phyloP scores from a whole-genome alignment of 1,139 yeast genomes.

The Kodamaea alishanica region DNA sequence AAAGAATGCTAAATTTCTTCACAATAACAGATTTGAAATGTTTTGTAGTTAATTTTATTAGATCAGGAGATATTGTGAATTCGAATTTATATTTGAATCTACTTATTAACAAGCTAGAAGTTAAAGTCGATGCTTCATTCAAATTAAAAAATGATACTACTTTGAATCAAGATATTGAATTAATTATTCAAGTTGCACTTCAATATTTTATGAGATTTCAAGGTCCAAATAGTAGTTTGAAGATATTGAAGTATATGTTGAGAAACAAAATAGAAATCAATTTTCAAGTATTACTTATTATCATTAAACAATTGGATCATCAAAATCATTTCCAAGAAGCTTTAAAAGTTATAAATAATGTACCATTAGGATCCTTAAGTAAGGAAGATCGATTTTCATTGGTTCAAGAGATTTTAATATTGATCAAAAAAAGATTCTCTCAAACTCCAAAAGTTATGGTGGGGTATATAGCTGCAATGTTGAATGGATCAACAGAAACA shows the following conservation, averaged over 20 bases:
- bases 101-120: conserved; percentile 37
- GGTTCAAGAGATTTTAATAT: conserved; percentile 29
- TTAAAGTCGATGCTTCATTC: conserved; percentile 12
- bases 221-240: conserved; percentile 32
- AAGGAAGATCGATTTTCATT: conserved; percentile 18
- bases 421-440: conserved; percentile 31
- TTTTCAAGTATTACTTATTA: conserved; percentile 23
- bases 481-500: conserved; percentile 13
- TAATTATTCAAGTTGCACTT: conserved; percentile 27
- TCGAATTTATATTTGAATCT: conserved; percentile 35
- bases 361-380: conserved; percentile 23
- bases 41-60: conserved; percentile 24
- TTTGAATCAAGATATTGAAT: conserved; percentile 23
- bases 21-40: conserved; percentile 25
- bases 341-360: conserved; percentile 30
- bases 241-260: conserved; percentile 33
- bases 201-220: conserved; percentile 38
- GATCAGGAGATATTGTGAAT: conserved; percentile 28
- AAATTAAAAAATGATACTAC: conserved; percentile 14
- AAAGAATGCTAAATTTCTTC: conserved; percentile 31
- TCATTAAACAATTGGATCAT: conserved; percentile 28
- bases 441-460: conserved; percentile 34
- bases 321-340: conserved; percentile 36
- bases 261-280: conserved; percentile 26
- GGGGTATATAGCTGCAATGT: conserved; percentile 37